Evolutionary conservation across 495 filamentous ascomycete genomes (phyloP), one percentile per base, ranked within the genome.

Genomic region (Pyrenopolyporus hunteri): DNA sequence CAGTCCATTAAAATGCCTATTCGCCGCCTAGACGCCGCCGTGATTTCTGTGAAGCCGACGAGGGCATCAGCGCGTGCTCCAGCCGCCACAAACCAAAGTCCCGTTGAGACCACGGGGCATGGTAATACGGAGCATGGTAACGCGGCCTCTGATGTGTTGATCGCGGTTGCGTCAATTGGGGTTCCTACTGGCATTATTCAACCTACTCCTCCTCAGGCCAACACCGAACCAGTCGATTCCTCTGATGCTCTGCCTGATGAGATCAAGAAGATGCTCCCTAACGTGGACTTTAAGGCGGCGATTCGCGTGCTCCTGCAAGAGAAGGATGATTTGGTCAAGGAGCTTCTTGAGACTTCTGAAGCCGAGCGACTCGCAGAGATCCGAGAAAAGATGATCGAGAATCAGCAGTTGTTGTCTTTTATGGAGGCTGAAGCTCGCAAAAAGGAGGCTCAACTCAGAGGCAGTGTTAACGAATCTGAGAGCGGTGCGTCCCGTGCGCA

Each of bases 1-100:
- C 23, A 26, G 1, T 35, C 64, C 1, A 59, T 67, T 16, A 6
- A 37, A 7, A 54, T 64, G 44, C 64, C 67, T 6, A 33, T 59
- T 39, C 37, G 51, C 16, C 22, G 2, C 3, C 46, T 9, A 17
- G 8, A 5, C 3, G 14, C 20, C 23, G 29, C 23, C 23, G 17
- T 47, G 6, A 16, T 8, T 14, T 26, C 37, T 16, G 13, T 32
- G 13, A 36, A 25, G 2, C 1, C 43, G 4, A n/a, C 7, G 7
- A 26, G 11, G 25, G 6, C 25, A 14, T 8, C 26, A 1, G n/a
- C 4, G 31, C 13, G 17, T 11, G 11, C n/a, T 14, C 1, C 43
- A 1, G 3, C 9, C 39, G 10, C 11, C 39, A n/a, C 20, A 16
- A 13, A 6, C 14, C 5, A 2, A 17, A 16, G 7, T 4, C 35